These are phyloP conservation scores for Dorcoceras hygrometricum DNA, from an alignment of 257 asterid species.

Conservation along the genomic window DNA sequence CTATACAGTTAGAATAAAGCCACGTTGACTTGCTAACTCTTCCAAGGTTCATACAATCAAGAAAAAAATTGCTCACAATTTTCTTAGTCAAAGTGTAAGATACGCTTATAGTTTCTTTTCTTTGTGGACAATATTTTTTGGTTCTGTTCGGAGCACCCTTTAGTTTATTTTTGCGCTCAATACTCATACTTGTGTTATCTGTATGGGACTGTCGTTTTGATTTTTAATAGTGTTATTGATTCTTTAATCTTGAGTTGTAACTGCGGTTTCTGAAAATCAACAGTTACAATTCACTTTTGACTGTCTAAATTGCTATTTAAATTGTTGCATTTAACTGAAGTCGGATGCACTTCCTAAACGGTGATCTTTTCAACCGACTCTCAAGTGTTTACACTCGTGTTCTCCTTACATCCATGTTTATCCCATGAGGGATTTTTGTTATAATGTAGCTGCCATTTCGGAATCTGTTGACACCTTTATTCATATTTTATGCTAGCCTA, in stretches of 20 bases:
- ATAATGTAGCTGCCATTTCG: neutral
- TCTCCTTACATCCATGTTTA: neutral
- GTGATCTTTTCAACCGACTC: neutral
- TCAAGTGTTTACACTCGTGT: neutral
- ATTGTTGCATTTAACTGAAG: neutral
- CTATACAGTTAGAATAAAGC: slow-evolving; percentile 20
- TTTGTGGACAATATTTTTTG: slow-evolving; percentile 15
- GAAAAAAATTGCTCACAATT: neutral
- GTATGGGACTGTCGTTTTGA: neutral
- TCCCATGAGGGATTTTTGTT: neutral
- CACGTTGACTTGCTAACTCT: slow-evolving; percentile 1
- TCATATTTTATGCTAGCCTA: neutral
- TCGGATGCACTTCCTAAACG: neutral
- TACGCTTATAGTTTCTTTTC: slow-evolving; percentile 11
- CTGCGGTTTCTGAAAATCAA: neutral
- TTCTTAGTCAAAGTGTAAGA: neutral
- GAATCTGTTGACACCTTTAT: neutral
- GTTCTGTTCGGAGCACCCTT: slow-evolving; percentile 7
- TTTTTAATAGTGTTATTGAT: neutral
- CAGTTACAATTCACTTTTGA: neutral
- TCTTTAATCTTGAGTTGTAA: neutral
- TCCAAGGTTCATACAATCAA: neutral
- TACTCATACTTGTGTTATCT: neutral
- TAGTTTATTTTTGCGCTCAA: neutral
- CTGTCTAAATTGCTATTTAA: too few species aligned